These are phyloP conservation scores for Candida koratica DNA, from an alignment of 805 yeast genomes.

Conservation along the genomic window DNA sequence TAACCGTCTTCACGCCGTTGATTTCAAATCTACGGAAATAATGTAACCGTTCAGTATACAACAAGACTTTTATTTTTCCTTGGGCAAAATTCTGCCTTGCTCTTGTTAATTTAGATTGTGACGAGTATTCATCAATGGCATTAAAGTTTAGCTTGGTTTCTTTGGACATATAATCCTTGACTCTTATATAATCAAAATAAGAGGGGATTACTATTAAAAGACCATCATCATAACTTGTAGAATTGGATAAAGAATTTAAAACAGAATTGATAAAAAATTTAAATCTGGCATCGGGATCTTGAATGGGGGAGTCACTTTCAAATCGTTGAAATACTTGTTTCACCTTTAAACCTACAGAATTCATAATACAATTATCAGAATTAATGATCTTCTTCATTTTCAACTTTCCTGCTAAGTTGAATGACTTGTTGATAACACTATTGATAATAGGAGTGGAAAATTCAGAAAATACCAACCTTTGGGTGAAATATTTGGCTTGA, in stretches of 20 bases:
- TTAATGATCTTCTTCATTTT: conserved; percentile 48
- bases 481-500: conserved; percentile 68
- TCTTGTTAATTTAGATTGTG: conserved; percentile 65
- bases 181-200: conserved; percentile 78
- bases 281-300: conserved; percentile 81
- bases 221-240: conserved; percentile 66
- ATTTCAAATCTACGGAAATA: conserved; percentile 84
- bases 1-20: conserved; percentile 75
- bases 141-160: conserved; percentile 59
- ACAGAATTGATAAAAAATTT: conserved; percentile 70
- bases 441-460: conserved; percentile 79
- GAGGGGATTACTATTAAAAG: conserved; percentile 77
- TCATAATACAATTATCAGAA: conserved; percentile 52
- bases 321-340: conserved; percentile 72
- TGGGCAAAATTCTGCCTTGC: conserved; percentile 66
- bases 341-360: conserved; percentile 60
- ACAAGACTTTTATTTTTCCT: conserved; percentile 58
- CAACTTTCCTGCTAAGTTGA: conserved; percentile 57
- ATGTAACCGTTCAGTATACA: conserved; percentile 94
- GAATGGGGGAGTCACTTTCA: conserved; percentile 47
- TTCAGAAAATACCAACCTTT: conserved; percentile 72
- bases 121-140: conserved; percentile 78
- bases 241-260: conserved; percentile 65
- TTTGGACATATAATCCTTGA: conserved; percentile 64
- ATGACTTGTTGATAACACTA: conserved; percentile 48